These are phyloP conservation scores for Paecilomyces variotii DNA, from an alignment of 2,329 filamentous ascomycete species.

Conservation along the genomic window DNA sequence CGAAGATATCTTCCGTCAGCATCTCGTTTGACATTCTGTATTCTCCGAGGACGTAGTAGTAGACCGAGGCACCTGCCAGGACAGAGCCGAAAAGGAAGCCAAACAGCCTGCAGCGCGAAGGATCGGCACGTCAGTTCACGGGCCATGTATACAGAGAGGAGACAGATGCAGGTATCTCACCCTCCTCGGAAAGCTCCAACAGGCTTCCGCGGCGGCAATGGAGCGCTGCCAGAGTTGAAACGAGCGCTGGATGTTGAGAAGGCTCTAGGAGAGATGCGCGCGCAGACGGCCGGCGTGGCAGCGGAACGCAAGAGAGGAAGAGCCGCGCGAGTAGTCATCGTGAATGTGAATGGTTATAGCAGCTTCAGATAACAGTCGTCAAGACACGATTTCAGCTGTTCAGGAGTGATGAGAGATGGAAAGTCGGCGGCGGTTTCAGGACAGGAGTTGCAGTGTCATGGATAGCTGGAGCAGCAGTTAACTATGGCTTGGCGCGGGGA, in stretches of 20 bases:
- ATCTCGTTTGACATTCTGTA: slow-evolving; percentile 92
- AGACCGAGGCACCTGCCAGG: slow-evolving; percentile 70
- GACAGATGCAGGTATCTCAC: slow-evolving; percentile 40
- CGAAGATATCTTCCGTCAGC: slow-evolving; percentile 90
- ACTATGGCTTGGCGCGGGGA: neutral
- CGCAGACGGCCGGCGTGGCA: slow-evolving; percentile 3
- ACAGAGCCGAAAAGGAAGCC: slow-evolving; percentile 84
- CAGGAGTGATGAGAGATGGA: neutral
- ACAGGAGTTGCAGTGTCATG: neutral
- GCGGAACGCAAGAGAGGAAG: slow-evolving; percentile 11
- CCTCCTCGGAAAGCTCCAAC: slow-evolving; percentile 65
- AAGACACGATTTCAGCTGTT: neutral
- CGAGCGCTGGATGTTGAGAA: slow-evolving; percentile 31
- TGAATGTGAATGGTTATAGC: neutral
- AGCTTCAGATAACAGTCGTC: neutral
- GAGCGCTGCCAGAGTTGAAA: slow-evolving; percentile 29
- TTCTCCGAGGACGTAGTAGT: slow-evolving; percentile 88
- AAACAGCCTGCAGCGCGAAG: slow-evolving; percentile 56
- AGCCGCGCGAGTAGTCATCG: slow-evolving; percentile 8
- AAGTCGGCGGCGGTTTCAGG: neutral
- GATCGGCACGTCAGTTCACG: slow-evolving; percentile 6
- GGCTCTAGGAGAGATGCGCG: neutral
- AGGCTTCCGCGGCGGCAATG: slow-evolving; percentile 53
- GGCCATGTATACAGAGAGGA: neutral
- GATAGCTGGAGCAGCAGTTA: neutral